Conservation (phyloP, 306 rosid genomes). For the Vigna reflexopilosa region DNA sequence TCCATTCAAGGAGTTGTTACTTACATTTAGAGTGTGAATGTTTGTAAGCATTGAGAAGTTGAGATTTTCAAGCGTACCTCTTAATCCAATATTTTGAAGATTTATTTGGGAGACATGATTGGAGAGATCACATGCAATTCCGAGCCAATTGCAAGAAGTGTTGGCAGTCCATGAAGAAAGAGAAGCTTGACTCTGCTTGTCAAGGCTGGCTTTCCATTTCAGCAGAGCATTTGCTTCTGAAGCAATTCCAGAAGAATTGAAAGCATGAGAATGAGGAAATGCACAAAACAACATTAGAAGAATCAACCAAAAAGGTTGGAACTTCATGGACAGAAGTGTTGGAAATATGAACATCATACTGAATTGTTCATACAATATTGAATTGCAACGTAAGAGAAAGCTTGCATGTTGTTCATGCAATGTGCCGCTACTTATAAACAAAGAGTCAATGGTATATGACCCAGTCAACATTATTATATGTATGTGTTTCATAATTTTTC, state of each 20-base stretch:
- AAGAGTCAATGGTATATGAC: too few relatives aligned
- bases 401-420: too few relatives aligned
- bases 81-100: too few relatives aligned
- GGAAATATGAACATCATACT: neutral
- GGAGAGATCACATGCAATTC: slow-evolving; percentile 31
- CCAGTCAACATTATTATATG: too few relatives aligned
- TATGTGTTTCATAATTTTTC: too few relatives aligned
- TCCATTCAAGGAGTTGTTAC: neutral
- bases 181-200: slow-evolving; percentile 11
- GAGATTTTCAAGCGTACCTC: too few relatives aligned
- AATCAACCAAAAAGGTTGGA: neutral
- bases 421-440: too few relatives aligned
- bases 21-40: too few relatives aligned
- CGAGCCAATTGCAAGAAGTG: slow-evolving; percentile 27
- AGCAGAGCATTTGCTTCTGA: slow-evolving; percentile 35
- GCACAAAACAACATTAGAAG: neutral
- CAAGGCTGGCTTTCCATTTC: slow-evolving; percentile 1
- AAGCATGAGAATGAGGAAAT: neutral
- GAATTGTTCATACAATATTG: neutral
- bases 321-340: slow-evolving; percentile 5
- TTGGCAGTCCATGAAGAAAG: slow-evolving; percentile 35
- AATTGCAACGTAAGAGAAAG: too few relatives aligned
- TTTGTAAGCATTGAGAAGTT: too few relatives aligned
- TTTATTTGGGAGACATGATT: too few relatives aligned
- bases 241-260: neutral